phyloP scores from a whole-genome alignment of 805 yeast species.

The Blastobotrys robertii region DNA sequence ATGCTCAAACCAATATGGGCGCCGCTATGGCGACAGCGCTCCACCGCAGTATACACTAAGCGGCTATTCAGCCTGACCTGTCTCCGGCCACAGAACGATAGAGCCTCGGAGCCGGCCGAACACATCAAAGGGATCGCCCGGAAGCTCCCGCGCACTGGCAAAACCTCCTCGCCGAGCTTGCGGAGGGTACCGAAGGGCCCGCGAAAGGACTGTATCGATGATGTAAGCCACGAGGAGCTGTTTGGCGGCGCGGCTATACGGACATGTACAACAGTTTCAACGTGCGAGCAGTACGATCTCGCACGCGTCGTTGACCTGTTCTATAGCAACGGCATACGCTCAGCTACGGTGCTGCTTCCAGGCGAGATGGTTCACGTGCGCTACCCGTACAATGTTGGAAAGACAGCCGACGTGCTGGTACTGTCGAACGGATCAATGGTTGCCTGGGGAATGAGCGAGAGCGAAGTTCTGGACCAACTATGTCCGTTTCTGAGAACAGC shows the following conservation, averaged over 20 bases:
- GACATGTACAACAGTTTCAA: slow-evolving; percentile 59
- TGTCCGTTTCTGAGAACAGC: slow-evolving; percentile 43
- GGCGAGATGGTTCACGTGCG: slow-evolving; percentile 57
- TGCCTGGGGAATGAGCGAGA: slow-evolving; percentile 73
- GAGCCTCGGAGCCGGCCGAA: no score
- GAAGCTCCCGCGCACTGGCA: no score
- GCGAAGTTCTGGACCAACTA: slow-evolving; percentile 28
- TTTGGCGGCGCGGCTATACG: slow-evolving; percentile 4
- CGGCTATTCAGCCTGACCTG: no score
- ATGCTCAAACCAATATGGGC: no score
- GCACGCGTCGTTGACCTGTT: slow-evolving; percentile 33
- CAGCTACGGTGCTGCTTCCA: slow-evolving; percentile 40
- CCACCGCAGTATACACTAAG: no score
- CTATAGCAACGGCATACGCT: slow-evolving; percentile 28
- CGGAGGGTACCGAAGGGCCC: neutral
- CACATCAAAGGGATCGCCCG: no score
- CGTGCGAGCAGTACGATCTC: slow-evolving; percentile 64
- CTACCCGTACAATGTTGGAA: slow-evolving; percentile 27
- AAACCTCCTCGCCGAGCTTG: neutral
- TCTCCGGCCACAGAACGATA: no score
- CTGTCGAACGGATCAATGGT: slow-evolving; percentile 72
- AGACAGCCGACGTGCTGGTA: slow-evolving; percentile 48
- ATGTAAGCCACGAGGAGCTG: neutral
- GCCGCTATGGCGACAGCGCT: no score
- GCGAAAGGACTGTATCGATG: neutral